Evolutionary conservation across 148 eudicot genomes (phyloP), one percentile per base, ranked within the genome.

Genomic region (Simmondsia chinensis): DNA sequence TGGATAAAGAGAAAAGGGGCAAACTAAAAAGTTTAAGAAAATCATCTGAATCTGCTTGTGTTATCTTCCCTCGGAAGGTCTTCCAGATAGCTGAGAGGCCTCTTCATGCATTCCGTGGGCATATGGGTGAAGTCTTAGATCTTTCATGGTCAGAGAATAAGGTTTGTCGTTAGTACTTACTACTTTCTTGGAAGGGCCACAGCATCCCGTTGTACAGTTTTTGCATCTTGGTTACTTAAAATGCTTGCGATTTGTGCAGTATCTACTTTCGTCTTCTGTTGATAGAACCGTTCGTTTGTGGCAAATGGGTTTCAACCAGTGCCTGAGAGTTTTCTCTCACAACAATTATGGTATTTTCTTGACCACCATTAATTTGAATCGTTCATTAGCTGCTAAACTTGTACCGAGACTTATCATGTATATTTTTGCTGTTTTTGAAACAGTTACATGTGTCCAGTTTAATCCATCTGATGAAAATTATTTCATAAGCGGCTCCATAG

Each of bases 401-500:
- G 15, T 16, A 47, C 19, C 28, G 41, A 21, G 35, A 43, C 61
- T 63, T 20, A 55, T 24, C 9, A 20, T 4, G 31, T 11, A 9
- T 15, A 41, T 25, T 30, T 4, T 7, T 46, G 37, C 10, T 62
- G 30, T 48, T 12, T 48, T 43, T 60, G 28, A 21, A 73, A 63
- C 87, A 84, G 97, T 89, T 37, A 89, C 97, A 5, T 78, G 84
- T 48, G 64, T 81, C 69, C 84, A 84, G 55, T 89, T 89, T 56
- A 81, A 84, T 53, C 95, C 93, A 3, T 66, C 68, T 54, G 69
- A 84, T 39, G 83, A 78, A 43, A 71, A 75, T 61, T 65, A 64
- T 69, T 89, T 78, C 82, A 68, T 84, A 48, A 89, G 87, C 52
- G 95, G 97, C 37, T 89, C 97, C 27, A 74, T 88, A 6, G 97